These are phyloP conservation scores for Clohesyomyces aquaticus DNA, from an alignment of 495 filamentous ascomycete species.

Conservation along the genomic window DNA sequence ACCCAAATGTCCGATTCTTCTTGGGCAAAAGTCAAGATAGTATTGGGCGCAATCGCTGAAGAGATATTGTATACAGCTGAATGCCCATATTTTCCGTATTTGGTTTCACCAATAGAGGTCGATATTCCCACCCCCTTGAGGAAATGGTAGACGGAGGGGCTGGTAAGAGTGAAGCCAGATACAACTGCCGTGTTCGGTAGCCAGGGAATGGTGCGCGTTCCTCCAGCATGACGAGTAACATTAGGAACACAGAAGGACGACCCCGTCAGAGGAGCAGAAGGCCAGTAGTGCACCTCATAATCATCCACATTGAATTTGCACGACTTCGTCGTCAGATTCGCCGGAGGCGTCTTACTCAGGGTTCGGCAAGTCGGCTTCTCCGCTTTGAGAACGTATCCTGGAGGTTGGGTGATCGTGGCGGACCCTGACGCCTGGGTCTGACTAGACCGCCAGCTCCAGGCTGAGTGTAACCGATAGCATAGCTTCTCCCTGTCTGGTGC, in stretches of 20 bases:
- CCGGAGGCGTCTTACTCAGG: background rate
- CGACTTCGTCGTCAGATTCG: constrained; percentile 7
- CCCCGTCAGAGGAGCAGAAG: background rate
- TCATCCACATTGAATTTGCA: constrained; percentile 1
- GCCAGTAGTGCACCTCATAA: constrained; percentile 12
- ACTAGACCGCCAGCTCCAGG: background rate
- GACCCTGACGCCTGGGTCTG: background rate
- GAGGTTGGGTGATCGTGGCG: background rate
- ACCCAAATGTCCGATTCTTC: constrained; percentile 6
- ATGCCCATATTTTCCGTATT: background rate
- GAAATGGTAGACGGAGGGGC: constrained; percentile 14
- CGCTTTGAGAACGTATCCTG: background rate
- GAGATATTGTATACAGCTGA: constrained; percentile 2
- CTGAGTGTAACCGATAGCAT: background rate
- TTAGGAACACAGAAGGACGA: constrained; percentile 7
- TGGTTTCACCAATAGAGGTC: background rate
- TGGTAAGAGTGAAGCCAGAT: constrained; percentile 12
- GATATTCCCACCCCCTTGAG: constrained; percentile 8
- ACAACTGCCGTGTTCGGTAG: constrained; percentile 9
- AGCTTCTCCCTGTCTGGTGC: background rate
- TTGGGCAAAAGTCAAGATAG: constrained; percentile 1
- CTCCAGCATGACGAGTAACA: background rate
- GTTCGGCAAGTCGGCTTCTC: background rate
- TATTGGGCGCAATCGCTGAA: background rate
- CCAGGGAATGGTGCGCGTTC: constrained; percentile 10